Evolutionary conservation across 345 rosid species (phyloP), one percentile per base, ranked within the genome.

Genomic region (Salix viminalis): DNA sequence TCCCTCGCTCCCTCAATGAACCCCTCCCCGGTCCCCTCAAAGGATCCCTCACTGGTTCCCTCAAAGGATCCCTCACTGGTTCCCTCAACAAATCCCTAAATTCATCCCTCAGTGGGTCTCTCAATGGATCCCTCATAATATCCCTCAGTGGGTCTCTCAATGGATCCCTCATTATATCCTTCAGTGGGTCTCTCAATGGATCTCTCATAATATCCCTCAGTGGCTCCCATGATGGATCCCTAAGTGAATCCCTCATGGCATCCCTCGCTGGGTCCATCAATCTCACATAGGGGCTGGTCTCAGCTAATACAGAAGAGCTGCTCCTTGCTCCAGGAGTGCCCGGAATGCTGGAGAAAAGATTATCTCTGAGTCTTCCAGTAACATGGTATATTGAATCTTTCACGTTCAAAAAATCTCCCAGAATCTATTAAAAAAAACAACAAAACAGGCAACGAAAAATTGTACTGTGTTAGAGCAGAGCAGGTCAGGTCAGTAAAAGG

Each of bases 331-430:
- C 85, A 10, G 83, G 61, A 78, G 52, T 76, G 71, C 81, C 83
- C 56, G 60, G 56, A 24, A 81, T 56, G 82, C 85, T 83, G 32
- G 92, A 81, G 76, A 89, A 88, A 69, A 89, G 79, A 85, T 90
- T 86, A 76, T 90, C 92, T 71, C 98, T 89, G 65, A 93, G 85
- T 82, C 91, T 88, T 81, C 97, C 88, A 62, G 97, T 91, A 78
- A 93, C 78, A 73, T 88, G 90, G 87, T 82, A 91, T 61, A 95
- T 77, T 32, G 99, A 96, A 80, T 91, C 92, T 83, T 90, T 89
- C 70, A 93, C 97, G 23, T 84, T 90, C 58, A 81, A 65, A 70
- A 90, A 84, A 73, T 88, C 97, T 76, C 98, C 99, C 37, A 91
- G 0, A 64, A 64, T 64, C 67, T 64, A 7, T 24, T 4, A 18